Base-by-base conservation (phyloP, 768 basidiomycete genomes). In the Trametopsis cervina region DNA sequence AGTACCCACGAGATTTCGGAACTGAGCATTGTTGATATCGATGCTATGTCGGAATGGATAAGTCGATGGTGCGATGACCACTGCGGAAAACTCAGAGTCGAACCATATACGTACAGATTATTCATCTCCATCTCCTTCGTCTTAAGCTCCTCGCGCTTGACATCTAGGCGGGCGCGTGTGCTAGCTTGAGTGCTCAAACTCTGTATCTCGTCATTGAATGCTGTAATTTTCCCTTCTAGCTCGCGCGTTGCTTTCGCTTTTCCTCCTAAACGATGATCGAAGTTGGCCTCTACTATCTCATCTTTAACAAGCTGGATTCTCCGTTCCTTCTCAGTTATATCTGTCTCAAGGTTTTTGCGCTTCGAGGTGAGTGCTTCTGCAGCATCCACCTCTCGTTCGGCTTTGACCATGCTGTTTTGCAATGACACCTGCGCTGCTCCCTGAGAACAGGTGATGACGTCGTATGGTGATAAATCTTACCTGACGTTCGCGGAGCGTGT, bases 131-230 rank as follows among this genome's bases (percentile, higher is more conserved):
- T 69, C 39, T 70, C 68, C 66, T 87, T 89, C 47, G 66, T 73
- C 61, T 73, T 78, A 38, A 82, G 62, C 54, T 93, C 89, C 1
- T 69, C 69, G 50, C 81, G 71, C 59, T 89, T 87, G 52, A 95
- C 59, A 35, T 85, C 80, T 44, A 97, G 63, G 56, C 79, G 84
- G 2, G 93, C 90, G 38, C 95, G 72, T 1, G 79, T 71, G 46
- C 93, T 87, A 0, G 89, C 84, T 61, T 97, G 92, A 39, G 78
- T 57, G 55, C 80, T 90, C 56, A 96, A 65, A 1, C 72, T 66
- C 25, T 78, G 73, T 36, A 93, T 71, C 52, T 96, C 94, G 0
- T 64, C 54, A 46, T 83, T 88, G 51, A 95, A 67, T 17, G 63
- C 61, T 15, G 94, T 90, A 43, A 85, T 71, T 40, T 71, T 73